Evolutionary conservation across 2,329 filamentous ascomycete species (phyloP).

Genomic region (Trichophyton mentagrophytes): DNA sequence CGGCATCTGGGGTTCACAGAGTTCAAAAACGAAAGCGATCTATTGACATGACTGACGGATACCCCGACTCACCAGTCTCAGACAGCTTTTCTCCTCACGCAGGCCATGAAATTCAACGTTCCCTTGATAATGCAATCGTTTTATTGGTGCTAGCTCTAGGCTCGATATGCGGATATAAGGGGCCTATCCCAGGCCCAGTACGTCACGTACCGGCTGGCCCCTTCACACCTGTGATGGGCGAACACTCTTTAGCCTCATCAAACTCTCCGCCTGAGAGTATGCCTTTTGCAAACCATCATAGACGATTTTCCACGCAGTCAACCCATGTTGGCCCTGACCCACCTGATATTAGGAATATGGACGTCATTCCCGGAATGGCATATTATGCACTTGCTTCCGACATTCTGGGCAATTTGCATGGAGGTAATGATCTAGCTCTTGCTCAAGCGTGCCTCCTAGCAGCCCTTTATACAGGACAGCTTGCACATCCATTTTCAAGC

Average conservation of each 20-base stretch:
- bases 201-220: conserved; percentile 20
- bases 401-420: conserved; percentile 70
- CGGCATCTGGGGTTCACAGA: conserved; percentile 7
- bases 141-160: conserved; percentile 75
- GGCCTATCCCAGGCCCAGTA: conserved; percentile 42
- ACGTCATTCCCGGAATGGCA: conserved; percentile 75
- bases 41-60: conserved; percentile 7
- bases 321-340: conserved; percentile 12
- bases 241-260: not conserved
- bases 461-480: conserved; percentile 76
- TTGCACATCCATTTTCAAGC: conserved; percentile 77
- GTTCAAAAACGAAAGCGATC: conserved; percentile 13
- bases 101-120: conserved; percentile 36
- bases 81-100: conserved; percentile 5
- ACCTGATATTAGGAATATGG: conserved; percentile 50
- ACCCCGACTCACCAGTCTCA: conserved; percentile 6
- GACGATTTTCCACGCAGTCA: conserved; percentile 5
- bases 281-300: conserved; percentile 5
- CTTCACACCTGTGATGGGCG: conserved; percentile 4
- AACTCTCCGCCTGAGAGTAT: conserved; percentile 3
- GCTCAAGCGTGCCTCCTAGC: conserved; percentile 77
- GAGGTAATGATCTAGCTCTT: conserved; percentile 66
- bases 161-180: conserved; percentile 54
- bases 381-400: conserved; percentile 81
- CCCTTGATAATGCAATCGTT: conserved; percentile 68